Evolutionary conservation across 2,329 filamentous ascomycete genomes (phyloP), one percentile per base, ranked within the genome.

Genomic region (Neofusicoccum umdonicola): DNA sequence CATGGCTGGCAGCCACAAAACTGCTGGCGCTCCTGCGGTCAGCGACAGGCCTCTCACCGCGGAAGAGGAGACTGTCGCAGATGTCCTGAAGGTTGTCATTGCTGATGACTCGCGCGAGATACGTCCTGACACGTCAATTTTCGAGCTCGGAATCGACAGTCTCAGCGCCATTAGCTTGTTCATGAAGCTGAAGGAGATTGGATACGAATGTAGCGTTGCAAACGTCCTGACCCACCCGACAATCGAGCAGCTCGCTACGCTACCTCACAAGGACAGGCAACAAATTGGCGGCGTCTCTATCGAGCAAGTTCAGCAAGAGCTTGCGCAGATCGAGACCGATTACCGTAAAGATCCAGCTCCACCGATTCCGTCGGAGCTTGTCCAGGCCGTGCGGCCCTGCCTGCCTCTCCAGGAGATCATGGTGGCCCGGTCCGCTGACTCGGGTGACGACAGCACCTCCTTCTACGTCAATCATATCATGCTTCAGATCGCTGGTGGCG

Each of bases 401-500:
- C 64, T 74, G 11, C 74, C 74, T 11, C 66, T 76, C 27, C 74
- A 76, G 60, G 74, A 76, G 54, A 73, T 71, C 22, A 63, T 78
- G 35, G 72, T 79, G n/a, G 76, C 76, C n/a, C 71, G 74, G n/a
- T 76, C 76, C 6, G 68, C 78, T 19, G 71, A 58, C 42, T 57
- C 51, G 6, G 62, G 74, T 12, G 69, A 72, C 4, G 67, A 73
- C 13, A 65, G 65, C n/a, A 67, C 70, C 35, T 72, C 76, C 6
- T 73, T 74, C 27, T 80, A 79, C 27, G 70, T 79, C 62, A 78
- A 79, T 62, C 78, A 80, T 56, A 70, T 76, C 15, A 69, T 73
- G 50, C 66, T 80, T 34, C 70, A 76, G 62, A 70, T 80, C 12
- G 70, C 71, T 15, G 50, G 68, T 3, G 47, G 52, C 17, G 65